Percentiles rank a stretch among this genome's conserved stretches.
Conservation (phyloP, 176 grass and related monocot genomes). For the Oryza australiensis region DNA sequence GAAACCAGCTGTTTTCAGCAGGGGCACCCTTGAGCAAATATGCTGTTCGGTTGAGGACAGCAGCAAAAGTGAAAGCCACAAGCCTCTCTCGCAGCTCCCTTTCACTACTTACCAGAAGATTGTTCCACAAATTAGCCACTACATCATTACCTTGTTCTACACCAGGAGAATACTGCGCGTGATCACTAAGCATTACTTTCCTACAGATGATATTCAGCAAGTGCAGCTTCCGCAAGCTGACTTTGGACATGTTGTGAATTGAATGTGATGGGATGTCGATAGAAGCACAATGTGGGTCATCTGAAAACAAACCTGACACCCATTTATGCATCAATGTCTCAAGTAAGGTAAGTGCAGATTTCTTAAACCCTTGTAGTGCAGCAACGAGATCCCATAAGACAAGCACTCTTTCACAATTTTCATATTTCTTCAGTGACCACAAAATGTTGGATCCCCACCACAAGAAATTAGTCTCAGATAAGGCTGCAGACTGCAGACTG, state of each 20-base stretch:
- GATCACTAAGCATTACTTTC: slow-evolving; percentile 55
- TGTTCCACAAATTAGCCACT: slow-evolving; percentile 54
- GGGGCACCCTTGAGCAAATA: slow-evolving; percentile 11
- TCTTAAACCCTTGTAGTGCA: slow-evolving; percentile 55
- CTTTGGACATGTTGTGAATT: slow-evolving; percentile 24
- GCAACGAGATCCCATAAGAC: slow-evolving; percentile 69
- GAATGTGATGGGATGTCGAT: slow-evolving; percentile 38
- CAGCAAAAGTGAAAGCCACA: slow-evolving; percentile 59
- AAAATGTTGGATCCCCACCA: slow-evolving; percentile 74
- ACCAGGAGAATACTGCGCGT: slow-evolving; percentile 1
- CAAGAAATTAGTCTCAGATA: slow-evolving; percentile 42
- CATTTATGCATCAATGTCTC: slow-evolving; percentile 57
- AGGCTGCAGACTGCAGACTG: slow-evolving; percentile 29
- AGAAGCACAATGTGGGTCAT: slow-evolving; percentile 29
- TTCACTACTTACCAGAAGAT: slow-evolving; percentile 68
- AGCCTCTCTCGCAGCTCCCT: slow-evolving; percentile 64
- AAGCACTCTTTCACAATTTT: slow-evolving; percentile 51
- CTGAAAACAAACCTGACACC: slow-evolving; percentile 55
- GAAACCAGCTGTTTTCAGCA: slow-evolving; percentile 44
- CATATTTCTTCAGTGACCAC: slow-evolving; percentile 59
- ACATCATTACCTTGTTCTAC: slow-evolving; percentile 15
- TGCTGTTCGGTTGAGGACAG: slow-evolving; percentile 42
- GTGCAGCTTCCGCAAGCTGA: slow-evolving; percentile 63
- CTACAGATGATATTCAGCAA: slow-evolving; percentile 76
- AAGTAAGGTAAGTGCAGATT: slow-evolving; percentile 48